A percentile compares a stretch with the other conserved stretches of the same genome.
Evolutionary conservation across 2,329 filamentous ascomycete species (phyloP).

Genomic region (Fusarium sp.): DNA sequence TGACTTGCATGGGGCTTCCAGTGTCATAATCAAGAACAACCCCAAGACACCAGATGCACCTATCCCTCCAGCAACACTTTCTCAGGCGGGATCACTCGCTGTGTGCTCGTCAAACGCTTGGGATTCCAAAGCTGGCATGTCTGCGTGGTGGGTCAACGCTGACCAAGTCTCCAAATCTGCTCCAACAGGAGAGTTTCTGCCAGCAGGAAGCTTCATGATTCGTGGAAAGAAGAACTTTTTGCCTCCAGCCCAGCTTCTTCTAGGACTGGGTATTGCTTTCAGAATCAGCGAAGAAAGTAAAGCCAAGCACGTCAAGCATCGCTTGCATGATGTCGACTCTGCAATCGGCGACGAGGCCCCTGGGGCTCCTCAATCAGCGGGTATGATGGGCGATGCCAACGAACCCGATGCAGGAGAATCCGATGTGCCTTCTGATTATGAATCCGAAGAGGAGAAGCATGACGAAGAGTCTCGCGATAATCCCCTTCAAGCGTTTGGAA

Average conservation of each 20-base stretch:
- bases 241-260: conserved; percentile 85
- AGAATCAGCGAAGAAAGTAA: conserved; percentile 90
- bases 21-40: conserved; percentile 92
- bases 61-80: conserved; percentile 89
- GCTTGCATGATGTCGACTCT: conserved; percentile 49
- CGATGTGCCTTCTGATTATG: conserved; percentile 50
- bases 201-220: conserved; percentile 82
- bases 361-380: conserved; percentile 42
- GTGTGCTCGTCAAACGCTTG: conserved; percentile 91
- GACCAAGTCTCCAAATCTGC: conserved; percentile 92
- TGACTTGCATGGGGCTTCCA: conserved; percentile 84
- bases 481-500: conserved; percentile 52
- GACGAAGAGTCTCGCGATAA: conserved; percentile 53
- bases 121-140: conserved; percentile 97
- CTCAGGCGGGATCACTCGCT: conserved; percentile 87
- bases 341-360: conserved; percentile 28
- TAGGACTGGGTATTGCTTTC: conserved; percentile 91
- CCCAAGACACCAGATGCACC: conserved; percentile 81
- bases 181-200: conserved; percentile 82
- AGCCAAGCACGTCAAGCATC: conserved; percentile 80
- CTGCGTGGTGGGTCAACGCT: conserved; percentile 93
- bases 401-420: conserved; percentile 45
- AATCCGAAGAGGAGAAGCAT: conserved; percentile 51
- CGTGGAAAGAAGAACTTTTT: conserved; percentile 91
- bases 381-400: conserved; percentile 38